A percentile compares a stretch with the other conserved stretches of the same genome.
These are phyloP conservation scores for Thuja plicata DNA, from an alignment of 83 land plant species.

Conservation along the genomic window DNA sequence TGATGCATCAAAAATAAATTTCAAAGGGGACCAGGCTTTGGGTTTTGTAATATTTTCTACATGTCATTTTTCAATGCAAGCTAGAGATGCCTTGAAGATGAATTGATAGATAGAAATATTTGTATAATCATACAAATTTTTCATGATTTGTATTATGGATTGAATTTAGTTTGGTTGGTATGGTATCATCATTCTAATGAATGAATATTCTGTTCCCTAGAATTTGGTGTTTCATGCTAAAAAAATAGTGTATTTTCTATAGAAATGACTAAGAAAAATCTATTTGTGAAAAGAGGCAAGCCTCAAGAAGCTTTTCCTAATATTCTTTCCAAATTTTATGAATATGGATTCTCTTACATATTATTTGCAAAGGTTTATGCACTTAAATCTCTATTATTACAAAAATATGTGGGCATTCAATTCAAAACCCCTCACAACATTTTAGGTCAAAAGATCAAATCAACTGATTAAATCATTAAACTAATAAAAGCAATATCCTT, in stretches of 20 bases:
- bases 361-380: background rate
- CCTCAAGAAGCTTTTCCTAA: background rate
- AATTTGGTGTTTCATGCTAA: conserved; percentile 95
- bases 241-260: conserved; percentile 78
- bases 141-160: background rate
- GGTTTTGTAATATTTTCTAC: conserved; percentile 93
- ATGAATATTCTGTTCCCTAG: conserved; percentile 33
- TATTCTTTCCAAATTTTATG: background rate
- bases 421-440: background rate
- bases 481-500: background rate
- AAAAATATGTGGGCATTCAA: background rate
- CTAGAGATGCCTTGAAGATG: conserved; percentile 94
- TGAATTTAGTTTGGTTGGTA: background rate
- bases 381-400: background rate
- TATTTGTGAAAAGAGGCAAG: conserved; percentile 92
- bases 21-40: conserved; percentile 94
- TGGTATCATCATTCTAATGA: background rate
- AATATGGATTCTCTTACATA: background rate
- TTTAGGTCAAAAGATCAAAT: background rate
- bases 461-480: background rate
- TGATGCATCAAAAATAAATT: conserved; percentile 97
- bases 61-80: conserved; percentile 77
- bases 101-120: background rate
- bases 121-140: background rate
- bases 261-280: conserved; percentile 99